Evolutionary conservation across 2,329 filamentous ascomycete genomes (phyloP).

Genomic region (Sporothrix luriei): DNA sequence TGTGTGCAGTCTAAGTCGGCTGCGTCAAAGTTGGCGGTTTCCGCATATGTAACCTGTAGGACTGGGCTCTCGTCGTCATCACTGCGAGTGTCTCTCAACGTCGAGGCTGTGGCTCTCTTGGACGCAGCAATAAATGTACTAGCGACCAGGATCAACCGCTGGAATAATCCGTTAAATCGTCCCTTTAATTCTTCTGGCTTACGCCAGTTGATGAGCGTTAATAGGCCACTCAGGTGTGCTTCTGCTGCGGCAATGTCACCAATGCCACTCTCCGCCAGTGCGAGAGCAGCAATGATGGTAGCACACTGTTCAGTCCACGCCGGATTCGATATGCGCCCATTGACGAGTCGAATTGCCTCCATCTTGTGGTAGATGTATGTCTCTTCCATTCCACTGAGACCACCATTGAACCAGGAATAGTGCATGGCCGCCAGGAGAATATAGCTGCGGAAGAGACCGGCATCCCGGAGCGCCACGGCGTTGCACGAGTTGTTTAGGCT

Average conservation of each 20-base stretch:
- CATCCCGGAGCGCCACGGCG: neutral
- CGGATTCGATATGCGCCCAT: slow-evolving; percentile 11
- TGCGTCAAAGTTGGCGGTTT: neutral
- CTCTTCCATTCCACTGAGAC: slow-evolving; percentile 19
- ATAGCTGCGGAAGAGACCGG: neutral
- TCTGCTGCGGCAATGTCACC: slow-evolving; percentile 20
- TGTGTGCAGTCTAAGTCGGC: neutral
- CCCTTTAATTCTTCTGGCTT: slow-evolving; percentile 11
- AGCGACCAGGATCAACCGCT: slow-evolving; percentile 14
- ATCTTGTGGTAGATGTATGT: slow-evolving; percentile 23
- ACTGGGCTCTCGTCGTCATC: neutral
- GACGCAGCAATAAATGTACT: slow-evolving; percentile 18
- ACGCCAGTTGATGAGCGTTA: slow-evolving; percentile 18
- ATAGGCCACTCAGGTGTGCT: slow-evolving; percentile 20
- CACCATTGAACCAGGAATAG: slow-evolving; percentile 25
- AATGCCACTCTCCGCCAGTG: slow-evolving; percentile 25
- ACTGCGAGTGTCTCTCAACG: neutral
- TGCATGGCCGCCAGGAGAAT: slow-evolving; percentile 24
- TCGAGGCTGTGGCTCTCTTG: neutral
- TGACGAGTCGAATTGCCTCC: slow-evolving; percentile 24
- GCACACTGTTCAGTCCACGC: neutral
- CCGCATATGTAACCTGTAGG: neutral
- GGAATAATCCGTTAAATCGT: neutral
- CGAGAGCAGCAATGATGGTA: slow-evolving; percentile 18
- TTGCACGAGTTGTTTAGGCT: neutral